Percentiles rank a stretch among this genome's conserved stretches.
These are phyloP conservation scores for Exobasidium rhododendri DNA, from an alignment of 1,284 basidiomycete genomes.

Conservation along the genomic window DNA sequence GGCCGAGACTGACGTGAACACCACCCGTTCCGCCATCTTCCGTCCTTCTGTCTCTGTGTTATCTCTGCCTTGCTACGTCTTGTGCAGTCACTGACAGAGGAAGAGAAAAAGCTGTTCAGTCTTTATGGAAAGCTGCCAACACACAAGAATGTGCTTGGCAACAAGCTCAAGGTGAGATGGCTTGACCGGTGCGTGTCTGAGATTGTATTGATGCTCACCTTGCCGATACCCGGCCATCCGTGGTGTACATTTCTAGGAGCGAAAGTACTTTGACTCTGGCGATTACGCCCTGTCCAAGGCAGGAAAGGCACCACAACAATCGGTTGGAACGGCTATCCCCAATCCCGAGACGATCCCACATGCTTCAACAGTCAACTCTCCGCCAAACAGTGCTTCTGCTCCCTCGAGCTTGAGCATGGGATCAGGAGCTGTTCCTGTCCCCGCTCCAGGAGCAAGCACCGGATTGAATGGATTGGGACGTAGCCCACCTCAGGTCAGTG, in stretches of 20 bases:
- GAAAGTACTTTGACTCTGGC: slow-evolving; percentile 96
- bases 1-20: no score
- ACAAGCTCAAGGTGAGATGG: slow-evolving; percentile 90
- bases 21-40: no score
- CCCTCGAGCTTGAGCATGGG: slow-evolving; percentile 7
- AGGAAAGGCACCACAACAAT: slow-evolving; percentile 78
- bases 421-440: slow-evolving; percentile 13
- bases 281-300: slow-evolving; percentile 95
- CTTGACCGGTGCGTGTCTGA: no score
- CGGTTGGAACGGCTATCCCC: slow-evolving; percentile 88
- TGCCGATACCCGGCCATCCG: no score
- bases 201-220: neutral
- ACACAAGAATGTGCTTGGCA: slow-evolving; percentile 85
- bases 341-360: slow-evolving; percentile 69
- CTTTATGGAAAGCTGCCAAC: slow-evolving; percentile 91
- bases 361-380: slow-evolving; percentile 45
- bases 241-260: slow-evolving; percentile 73
- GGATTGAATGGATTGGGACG: slow-evolving; percentile 4
- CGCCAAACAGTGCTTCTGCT: slow-evolving; percentile 17
- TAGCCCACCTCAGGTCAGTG: slow-evolving; percentile 31
- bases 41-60: no score
- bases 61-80: neutral
- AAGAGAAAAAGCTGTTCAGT: slow-evolving; percentile 90
- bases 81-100: slow-evolving; percentile 72
- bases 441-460: slow-evolving; percentile 13